These are phyloP conservation scores for Asterochloris erici DNA, from an alignment of 139 green algal species.

Conservation along the genomic window DNA sequence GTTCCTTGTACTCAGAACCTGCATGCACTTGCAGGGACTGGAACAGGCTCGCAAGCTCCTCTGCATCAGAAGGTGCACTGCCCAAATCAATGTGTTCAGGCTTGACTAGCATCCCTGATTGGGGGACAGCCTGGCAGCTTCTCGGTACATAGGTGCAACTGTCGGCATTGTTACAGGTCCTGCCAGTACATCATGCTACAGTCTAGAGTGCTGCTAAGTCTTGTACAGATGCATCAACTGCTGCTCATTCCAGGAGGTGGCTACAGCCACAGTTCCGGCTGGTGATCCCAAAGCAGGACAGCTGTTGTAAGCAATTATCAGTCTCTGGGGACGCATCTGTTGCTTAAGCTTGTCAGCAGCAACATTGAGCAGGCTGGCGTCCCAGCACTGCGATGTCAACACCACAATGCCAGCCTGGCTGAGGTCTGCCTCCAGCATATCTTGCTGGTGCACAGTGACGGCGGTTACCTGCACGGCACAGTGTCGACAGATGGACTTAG, in stretches of 20 bases:
- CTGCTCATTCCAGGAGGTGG: neutral
- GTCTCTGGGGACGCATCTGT: neutral
- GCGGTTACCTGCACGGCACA: neutral
- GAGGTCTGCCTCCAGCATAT: constrained; percentile 6
- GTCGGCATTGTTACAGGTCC: too few species aligned
- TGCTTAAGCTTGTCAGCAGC: neutral
- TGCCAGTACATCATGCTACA: too few species aligned
- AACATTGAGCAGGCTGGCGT: neutral
- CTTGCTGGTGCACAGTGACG: neutral
- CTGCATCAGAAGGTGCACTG: too few species aligned
- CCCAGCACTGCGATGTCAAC: constrained; percentile 14
- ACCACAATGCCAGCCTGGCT: neutral
- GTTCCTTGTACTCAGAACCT: too few species aligned
- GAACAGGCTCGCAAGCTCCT: too few species aligned
- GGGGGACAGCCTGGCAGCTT: too few species aligned
- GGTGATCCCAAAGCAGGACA: neutral
- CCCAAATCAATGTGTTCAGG: too few species aligned
- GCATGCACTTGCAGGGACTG: too few species aligned
- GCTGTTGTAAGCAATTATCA: neutral
- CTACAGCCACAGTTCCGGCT: neutral
- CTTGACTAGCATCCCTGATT: too few species aligned
- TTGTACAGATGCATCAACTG: constrained; percentile 1
- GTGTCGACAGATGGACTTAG: neutral
- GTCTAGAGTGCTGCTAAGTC: too few species aligned
- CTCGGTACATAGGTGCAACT: too few species aligned